Conservation (phyloP, 257 asterid genomes). For the Penstemon davidsonii region DNA sequence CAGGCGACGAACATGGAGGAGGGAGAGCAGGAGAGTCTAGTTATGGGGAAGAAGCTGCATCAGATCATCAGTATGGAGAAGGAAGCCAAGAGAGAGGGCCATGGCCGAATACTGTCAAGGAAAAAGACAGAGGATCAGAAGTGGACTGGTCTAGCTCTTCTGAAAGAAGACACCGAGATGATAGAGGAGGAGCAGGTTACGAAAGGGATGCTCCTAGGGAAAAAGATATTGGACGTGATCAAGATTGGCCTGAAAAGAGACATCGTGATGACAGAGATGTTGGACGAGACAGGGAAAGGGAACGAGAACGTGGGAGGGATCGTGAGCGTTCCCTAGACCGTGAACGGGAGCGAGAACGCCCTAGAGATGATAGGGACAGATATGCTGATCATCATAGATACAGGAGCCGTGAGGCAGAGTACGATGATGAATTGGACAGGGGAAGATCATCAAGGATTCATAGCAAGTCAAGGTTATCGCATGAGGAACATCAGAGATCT, state of each 20-base stretch:
- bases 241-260: slow-evolving; percentile 62
- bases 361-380: slow-evolving; percentile 66
- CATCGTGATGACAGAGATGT: slow-evolving; percentile 61
- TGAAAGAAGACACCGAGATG: slow-evolving; percentile 75
- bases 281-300: slow-evolving; percentile 62
- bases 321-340: slow-evolving; percentile 60
- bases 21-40: slow-evolving; percentile 91
- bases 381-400: slow-evolving; percentile 63
- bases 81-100: slow-evolving; percentile 72
- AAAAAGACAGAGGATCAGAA: slow-evolving; percentile 77
- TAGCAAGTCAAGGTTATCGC: slow-evolving; percentile 59
- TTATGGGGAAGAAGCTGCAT: slow-evolving; percentile 84
- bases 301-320: slow-evolving; percentile 56
- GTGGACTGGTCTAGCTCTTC: slow-evolving; percentile 89
- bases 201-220: slow-evolving; percentile 62
- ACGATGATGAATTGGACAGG: slow-evolving; percentile 71
- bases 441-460: slow-evolving; percentile 72
- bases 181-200: slow-evolving; percentile 59
- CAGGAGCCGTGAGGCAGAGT: slow-evolving; percentile 59
- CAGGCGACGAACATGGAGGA: slow-evolving; percentile 82
- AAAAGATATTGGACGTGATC: slow-evolving; percentile 50
- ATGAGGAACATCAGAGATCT: slow-evolving; percentile 65
- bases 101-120: slow-evolving; percentile 60
- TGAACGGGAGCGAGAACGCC: slow-evolving; percentile 48
- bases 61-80: slow-evolving; percentile 87